Evolutionary conservation across 2,329 filamentous ascomycete genomes (phyloP), one percentile per base, ranked within the genome.

Genomic region (Fusarium sp.): DNA sequence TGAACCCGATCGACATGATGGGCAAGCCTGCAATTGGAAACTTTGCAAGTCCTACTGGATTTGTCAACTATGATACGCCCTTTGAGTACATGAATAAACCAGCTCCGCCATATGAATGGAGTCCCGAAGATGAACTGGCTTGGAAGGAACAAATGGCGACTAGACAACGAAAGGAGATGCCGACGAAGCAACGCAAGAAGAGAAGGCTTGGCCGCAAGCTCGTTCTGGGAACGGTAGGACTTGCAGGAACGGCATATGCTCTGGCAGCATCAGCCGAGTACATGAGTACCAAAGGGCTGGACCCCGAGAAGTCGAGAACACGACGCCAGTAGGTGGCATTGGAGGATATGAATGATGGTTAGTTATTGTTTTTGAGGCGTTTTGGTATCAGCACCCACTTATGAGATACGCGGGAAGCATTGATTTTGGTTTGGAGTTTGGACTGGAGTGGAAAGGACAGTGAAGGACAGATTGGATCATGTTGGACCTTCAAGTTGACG

Each of bases 1-100:
- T 90, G 72, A 92, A 92, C 74, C 90, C 91, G 0, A 90, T 93
- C 62, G 87, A 89, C 76, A 86, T 87, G 84, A 88, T 86, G 77
- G 85, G 86, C 56, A 83, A 80, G 64, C 77, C 82, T 5, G 82
- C 84, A 13, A 87, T 88, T 6, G 89, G 89, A 6, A 87, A 88
- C 62, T 92, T 91, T 78, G 89, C 90, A 20, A 91, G 88, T 37
- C 90, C 91, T 1, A 92, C 90, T 1, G 91, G 90, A 0, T 93
- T 91, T 76, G 88, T 92, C 50, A 92, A 91, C 72, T 89, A 91
- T 73, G 88, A 91, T 69, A 78, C 72, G n/a, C 73, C 79, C 52
- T 79, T 81, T 9, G 79, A 78, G 42, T 54, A 68, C 3, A 45
- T 62, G 18, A 72, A 79, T 16, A 82, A 81, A 66, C 81, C 80